These are phyloP conservation scores for Ceratobasidium sp. DNA, from an alignment of 1,284 basidiomycete species.

Conservation along the genomic window DNA sequence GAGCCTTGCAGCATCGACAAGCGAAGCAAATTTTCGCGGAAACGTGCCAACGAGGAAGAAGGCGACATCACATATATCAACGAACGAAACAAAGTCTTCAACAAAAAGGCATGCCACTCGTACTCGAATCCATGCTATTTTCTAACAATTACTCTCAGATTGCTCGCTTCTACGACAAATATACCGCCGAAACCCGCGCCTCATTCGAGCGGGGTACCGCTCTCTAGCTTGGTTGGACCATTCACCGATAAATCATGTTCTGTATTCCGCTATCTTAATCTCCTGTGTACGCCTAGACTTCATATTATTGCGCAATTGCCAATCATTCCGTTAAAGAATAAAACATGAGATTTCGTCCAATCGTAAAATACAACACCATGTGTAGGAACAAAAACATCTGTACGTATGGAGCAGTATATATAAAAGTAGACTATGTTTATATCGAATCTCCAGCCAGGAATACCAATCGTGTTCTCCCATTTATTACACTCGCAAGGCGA, in stretches of 20 bases:
- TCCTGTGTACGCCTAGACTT: not conserved
- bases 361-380: constrained; percentile 1
- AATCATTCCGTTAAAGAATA: not conserved
- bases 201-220: constrained; percentile 97
- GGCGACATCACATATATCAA: constrained; percentile 99
- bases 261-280: constrained; percentile 10
- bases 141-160: constrained; percentile 64
- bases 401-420: constrained; percentile 12
- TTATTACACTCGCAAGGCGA: not conserved
- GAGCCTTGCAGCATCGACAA: constrained; percentile 74
- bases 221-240: constrained; percentile 58
- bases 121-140: not conserved
- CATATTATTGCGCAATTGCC: not conserved
- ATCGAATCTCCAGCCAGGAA: constrained; percentile 13
- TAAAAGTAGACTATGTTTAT: constrained; percentile 14
- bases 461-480: not conserved
- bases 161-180: constrained; percentile 96
- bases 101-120: constrained; percentile 83
- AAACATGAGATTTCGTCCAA: not conserved
- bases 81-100: constrained; percentile 97
- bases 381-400: not conserved
- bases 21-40: constrained; percentile 86
- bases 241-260: not conserved
- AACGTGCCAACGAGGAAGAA: constrained; percentile 88
- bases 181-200: constrained; percentile 92